Percentiles rank a stretch among this genome's conserved stretches.
Evolutionary conservation across 1,284 basidiomycete species (phyloP).

Genomic region (Bondarzewia mesenterica): DNA sequence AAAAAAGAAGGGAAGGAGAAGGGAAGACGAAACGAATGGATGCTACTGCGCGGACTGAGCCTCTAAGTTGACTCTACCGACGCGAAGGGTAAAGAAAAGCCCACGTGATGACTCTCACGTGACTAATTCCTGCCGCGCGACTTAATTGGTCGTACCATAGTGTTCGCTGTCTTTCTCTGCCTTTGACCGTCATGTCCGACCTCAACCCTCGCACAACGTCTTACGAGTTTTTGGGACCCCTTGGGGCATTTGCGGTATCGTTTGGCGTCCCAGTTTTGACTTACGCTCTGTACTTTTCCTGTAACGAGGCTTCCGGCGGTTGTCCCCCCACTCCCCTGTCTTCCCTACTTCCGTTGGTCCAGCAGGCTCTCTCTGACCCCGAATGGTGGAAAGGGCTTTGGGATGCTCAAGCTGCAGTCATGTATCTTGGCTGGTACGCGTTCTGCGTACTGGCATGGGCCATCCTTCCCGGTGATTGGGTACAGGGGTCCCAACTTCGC

Average conservation of each 20-base stretch:
- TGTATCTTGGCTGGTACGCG: slow-evolving; percentile 88
- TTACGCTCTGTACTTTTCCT: slow-evolving; percentile 1
- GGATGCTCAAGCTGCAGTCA: slow-evolving; percentile 68
- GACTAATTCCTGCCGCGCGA: neutral
- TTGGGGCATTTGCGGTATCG: neutral
- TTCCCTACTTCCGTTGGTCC: slow-evolving; percentile 35
- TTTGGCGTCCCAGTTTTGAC: neutral
- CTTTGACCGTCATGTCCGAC: neutral
- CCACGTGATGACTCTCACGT: neutral
- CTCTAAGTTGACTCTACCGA: neutral
- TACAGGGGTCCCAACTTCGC: slow-evolving; percentile 74
- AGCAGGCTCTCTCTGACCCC: slow-evolving; percentile 37
- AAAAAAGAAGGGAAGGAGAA: neutral
- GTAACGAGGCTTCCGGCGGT: neutral
- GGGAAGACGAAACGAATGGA: neutral
- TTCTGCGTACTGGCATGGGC: slow-evolving; percentile 82
- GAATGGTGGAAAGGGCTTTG: slow-evolving; percentile 70
- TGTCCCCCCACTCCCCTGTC: slow-evolving; percentile 21
- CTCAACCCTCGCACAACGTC: slow-evolving; percentile 1
- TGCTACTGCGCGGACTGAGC: neutral
- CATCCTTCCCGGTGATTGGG: slow-evolving; percentile 80
- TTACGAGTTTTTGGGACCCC: slow-evolving; percentile 1
- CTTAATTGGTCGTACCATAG: neutral
- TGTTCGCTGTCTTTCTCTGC: neutral
- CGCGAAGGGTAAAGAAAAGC: neutral